phyloP scores from a whole-genome alignment of 2,329 filamentous ascomycete species.

The Gyromitra esculenta region DNA sequence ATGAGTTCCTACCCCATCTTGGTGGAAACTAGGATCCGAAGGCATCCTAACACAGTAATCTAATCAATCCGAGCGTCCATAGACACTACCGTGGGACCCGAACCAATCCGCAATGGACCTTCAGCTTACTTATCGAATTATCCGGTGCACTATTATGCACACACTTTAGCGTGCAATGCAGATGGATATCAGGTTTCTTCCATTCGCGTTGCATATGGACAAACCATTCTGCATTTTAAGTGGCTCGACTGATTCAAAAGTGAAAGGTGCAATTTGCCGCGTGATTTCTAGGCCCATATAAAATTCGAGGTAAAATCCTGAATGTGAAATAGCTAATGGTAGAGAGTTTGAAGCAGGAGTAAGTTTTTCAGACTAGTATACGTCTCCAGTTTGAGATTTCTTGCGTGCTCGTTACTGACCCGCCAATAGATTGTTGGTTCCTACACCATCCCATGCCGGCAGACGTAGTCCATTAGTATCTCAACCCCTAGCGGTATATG shows the following conservation, averaged over 20 bases:
- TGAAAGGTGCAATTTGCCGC: conserved; percentile 8
- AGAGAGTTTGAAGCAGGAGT: not conserved
- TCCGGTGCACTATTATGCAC: conserved; percentile 14
- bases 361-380: not conserved
- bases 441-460: conserved; percentile 5
- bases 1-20: not conserved
- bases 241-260: not conserved
- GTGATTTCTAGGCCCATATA: conserved; percentile 14
- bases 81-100: not conserved
- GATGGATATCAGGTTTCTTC: not conserved
- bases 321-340: conserved; percentile 10
- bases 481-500: not conserved
- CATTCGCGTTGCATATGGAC: conserved; percentile 20
- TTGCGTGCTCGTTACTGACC: conserved; percentile 26
- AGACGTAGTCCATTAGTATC: conserved; percentile 3
- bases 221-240: conserved; percentile 1
- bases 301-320: not conserved
- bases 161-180: not conserved
- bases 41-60: conserved; percentile 13
- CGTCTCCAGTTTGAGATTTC: not conserved
- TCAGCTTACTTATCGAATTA: conserved; percentile 3
- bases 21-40: not conserved
- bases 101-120: not conserved
- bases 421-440: not conserved
- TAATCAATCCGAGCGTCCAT: conserved; percentile 8